phyloP scores from a whole-genome alignment of 1,284 basidiomycete genomes.

The Coniferiporia weirii region DNA sequence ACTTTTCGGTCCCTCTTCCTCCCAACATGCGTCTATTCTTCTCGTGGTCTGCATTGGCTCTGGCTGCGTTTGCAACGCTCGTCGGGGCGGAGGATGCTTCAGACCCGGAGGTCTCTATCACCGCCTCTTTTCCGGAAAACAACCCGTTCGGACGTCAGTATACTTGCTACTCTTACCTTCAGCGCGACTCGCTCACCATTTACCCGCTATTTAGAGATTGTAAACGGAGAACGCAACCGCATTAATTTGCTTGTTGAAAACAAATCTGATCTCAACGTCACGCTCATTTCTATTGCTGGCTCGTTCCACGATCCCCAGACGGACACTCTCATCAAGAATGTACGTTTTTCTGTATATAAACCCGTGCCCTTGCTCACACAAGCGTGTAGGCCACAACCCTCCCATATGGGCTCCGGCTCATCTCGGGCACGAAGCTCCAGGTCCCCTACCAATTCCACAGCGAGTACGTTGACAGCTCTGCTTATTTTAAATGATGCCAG shows the following conservation, averaged over 20 bases:
- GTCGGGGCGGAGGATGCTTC: background rate
- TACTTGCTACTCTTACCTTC: conserved; percentile 2
- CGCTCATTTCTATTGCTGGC: conserved; percentile 64
- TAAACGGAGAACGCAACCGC: conserved; percentile 81
- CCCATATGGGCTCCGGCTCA: conserved; percentile 55
- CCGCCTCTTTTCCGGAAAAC: conserved; percentile 66
- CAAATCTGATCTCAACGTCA: conserved; percentile 70
- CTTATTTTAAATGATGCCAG: conserved; percentile 14
- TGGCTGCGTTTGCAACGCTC: background rate
- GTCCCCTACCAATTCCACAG: conserved; percentile 77
- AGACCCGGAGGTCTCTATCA: conserved; percentile 49
- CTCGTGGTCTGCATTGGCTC: background rate
- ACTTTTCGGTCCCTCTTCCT: background rate
- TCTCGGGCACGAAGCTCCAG: conserved; percentile 61
- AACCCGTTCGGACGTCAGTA: conserved; percentile 79
- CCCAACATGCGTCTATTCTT: conserved; percentile 7
- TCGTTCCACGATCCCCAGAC: conserved; percentile 68
- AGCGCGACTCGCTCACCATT: background rate
- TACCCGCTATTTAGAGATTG: conserved; percentile 52
- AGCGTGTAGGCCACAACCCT: conserved; percentile 53
- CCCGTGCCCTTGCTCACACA: background rate
- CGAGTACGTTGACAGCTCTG: conserved; percentile 56
- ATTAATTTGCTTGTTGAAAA: conserved; percentile 70
- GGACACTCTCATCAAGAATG: conserved; percentile 68
- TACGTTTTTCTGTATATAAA: conserved; percentile 28